These are phyloP conservation scores for Hippophae tibetana DNA, from an alignment of 306 rosid genomes.

Conservation along the genomic window DNA sequence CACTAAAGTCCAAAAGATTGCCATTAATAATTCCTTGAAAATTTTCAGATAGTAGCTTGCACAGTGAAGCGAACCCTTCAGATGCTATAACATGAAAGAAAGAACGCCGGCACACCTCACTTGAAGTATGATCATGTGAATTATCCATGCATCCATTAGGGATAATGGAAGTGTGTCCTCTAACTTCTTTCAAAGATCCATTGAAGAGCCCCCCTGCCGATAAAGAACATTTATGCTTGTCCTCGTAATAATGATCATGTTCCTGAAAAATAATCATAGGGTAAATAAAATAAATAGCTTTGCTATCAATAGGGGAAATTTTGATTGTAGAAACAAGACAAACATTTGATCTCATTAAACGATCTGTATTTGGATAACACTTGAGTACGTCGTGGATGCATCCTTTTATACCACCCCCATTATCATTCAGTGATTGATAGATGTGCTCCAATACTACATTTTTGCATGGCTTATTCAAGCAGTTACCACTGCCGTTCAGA, in stretches of 20 bases:
- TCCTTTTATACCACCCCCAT: constrained; percentile 41
- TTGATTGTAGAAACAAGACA: constrained; percentile 24
- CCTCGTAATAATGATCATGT: constrained; percentile 31
- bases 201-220: constrained; percentile 23
- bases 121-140: constrained; percentile 23
- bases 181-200: constrained; percentile 35
- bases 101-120: constrained; percentile 48
- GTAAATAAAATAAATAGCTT: constrained; percentile 5
- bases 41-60: constrained; percentile 52
- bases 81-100: constrained; percentile 48
- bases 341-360: constrained; percentile 31
- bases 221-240: constrained; percentile 26
- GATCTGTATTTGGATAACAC: constrained; percentile 21
- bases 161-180: constrained; percentile 30
- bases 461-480: constrained; percentile 45
- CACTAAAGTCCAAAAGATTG: constrained; percentile 54
- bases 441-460: constrained; percentile 40
- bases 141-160: constrained; percentile 40
- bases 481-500: constrained; percentile 17
- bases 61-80: constrained; percentile 58
- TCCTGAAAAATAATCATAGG: constrained; percentile 37
- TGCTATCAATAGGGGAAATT: constrained; percentile 15
- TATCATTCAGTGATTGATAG: constrained; percentile 46
- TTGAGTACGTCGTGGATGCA: constrained; percentile 44
- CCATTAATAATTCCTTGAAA: constrained; percentile 69